phyloP scores from a whole-genome alignment of 2,329 filamentous ascomycete genomes.

The Botrytis hyacinthi region DNA sequence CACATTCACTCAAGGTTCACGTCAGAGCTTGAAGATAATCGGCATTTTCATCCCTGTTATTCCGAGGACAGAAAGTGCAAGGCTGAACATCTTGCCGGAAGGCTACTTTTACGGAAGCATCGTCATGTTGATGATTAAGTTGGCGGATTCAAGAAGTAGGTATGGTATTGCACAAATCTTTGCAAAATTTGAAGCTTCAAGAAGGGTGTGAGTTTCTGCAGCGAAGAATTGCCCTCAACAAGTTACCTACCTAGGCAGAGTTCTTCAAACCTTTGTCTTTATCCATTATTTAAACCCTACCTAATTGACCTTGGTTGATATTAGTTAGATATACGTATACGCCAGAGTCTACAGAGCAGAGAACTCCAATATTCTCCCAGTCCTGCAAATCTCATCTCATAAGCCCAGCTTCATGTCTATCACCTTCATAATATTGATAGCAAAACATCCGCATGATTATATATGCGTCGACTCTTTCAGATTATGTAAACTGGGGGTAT shows the following conservation, averaged over 20 bases:
- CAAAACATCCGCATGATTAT: constrained; percentile 1
- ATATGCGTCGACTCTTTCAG: background rate
- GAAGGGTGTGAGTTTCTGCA: background rate
- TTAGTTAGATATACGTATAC: background rate
- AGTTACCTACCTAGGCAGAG: background rate
- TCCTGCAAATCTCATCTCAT: background rate
- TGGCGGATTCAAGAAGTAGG: background rate
- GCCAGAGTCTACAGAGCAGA: background rate
- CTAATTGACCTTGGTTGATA: background rate
- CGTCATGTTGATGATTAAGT: background rate
- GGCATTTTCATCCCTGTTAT: background rate
- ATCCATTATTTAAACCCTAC: background rate
- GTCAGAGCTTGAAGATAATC: background rate
- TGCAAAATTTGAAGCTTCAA: background rate
- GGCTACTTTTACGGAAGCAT: background rate
- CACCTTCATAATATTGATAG: background rate
- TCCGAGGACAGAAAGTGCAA: constrained; percentile 5
- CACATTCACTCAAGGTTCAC: constrained; percentile 1
- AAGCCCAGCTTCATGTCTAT: background rate
- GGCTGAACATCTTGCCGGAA: constrained; percentile 7
- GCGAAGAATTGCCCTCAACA: background rate
- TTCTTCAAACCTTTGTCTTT: background rate
- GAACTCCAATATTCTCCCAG: background rate
- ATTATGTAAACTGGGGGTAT: constrained; percentile 31
- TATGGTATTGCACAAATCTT: background rate